phyloP scores from a whole-genome alignment of 495 filamentous ascomycete genomes.

The Trichoderma orchidacearum region DNA sequence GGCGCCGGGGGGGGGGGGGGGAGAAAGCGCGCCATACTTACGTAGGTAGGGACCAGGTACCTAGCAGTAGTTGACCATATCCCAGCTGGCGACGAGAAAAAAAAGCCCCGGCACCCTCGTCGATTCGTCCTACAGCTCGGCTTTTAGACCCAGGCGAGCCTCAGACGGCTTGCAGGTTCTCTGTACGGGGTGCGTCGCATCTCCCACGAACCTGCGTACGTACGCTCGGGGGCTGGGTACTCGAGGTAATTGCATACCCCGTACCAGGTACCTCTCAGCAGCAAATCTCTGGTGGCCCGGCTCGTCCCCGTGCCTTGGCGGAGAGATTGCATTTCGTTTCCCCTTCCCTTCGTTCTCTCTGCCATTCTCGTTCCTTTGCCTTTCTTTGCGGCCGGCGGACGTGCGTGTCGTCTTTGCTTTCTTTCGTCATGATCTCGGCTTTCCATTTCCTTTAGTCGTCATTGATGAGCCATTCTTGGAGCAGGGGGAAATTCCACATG shows the following conservation, averaged over 20 bases:
- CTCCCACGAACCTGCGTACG: too few species aligned
- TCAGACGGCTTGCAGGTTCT: neutral
- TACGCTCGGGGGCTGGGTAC: too few species aligned
- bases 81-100: too few species aligned
- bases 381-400: neutral
- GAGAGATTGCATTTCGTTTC: neutral
- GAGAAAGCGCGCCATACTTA: neutral
- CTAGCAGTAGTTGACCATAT: neutral
- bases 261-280: neutral
- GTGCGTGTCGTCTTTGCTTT: neutral
- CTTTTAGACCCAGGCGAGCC: neutral
- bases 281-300: neutral
- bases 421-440: neutral
- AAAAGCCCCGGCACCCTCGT: neutral
- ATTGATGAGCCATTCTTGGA: neutral
- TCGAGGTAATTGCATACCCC: neutral
- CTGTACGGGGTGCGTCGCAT: too few species aligned
- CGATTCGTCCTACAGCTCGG: neutral
- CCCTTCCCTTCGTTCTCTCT: constrained; percentile 2
- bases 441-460: neutral
- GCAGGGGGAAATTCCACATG: neutral
- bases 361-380: constrained; percentile 2
- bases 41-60: neutral
- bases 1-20: too few species aligned
- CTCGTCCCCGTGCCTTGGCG: constrained; percentile 1